Evolutionary conservation across 495 filamentous ascomycete genomes (phyloP).

Genomic region (Trichoderma virens): DNA sequence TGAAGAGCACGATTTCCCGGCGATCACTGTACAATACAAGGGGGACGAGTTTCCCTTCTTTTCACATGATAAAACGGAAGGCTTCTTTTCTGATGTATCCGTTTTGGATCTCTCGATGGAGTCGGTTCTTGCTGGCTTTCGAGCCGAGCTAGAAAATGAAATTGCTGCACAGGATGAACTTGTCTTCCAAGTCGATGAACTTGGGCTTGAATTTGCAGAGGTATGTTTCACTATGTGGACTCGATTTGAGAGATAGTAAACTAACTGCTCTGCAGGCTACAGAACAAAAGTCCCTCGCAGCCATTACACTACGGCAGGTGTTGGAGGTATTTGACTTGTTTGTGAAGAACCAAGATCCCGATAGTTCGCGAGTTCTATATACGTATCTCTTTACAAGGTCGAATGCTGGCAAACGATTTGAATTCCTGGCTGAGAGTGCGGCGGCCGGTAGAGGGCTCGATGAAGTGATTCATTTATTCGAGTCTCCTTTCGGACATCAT

Average conservation of each 20-base stretch:
- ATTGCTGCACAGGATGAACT: constrained; percentile 62
- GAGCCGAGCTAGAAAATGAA: constrained; percentile 58
- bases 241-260: background rate
- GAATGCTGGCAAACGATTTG: constrained; percentile 24
- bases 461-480: constrained; percentile 13
- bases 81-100: constrained; percentile 60
- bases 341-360: constrained; percentile 24
- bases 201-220: constrained; percentile 67
- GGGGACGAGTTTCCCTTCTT: constrained; percentile 12
- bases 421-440: constrained; percentile 25
- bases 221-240: constrained; percentile 33
- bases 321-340: constrained; percentile 30
- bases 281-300: constrained; percentile 5
- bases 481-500: background rate
- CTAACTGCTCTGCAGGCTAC: constrained; percentile 20
- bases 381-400: constrained; percentile 25
- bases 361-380: constrained; percentile 18
- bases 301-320: constrained; percentile 26
- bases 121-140: constrained; percentile 56
- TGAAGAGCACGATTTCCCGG: background rate
- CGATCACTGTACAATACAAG: constrained; percentile 11
- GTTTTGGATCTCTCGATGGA: constrained; percentile 49
- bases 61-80: background rate
- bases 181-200: constrained; percentile 54
- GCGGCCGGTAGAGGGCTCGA: constrained; percentile 22